A percentile compares a stretch with the other conserved stretches of the same genome.
Evolutionary conservation across 2,329 filamentous ascomycete species (phyloP).

Genomic region (Botrytis tulipae): DNA sequence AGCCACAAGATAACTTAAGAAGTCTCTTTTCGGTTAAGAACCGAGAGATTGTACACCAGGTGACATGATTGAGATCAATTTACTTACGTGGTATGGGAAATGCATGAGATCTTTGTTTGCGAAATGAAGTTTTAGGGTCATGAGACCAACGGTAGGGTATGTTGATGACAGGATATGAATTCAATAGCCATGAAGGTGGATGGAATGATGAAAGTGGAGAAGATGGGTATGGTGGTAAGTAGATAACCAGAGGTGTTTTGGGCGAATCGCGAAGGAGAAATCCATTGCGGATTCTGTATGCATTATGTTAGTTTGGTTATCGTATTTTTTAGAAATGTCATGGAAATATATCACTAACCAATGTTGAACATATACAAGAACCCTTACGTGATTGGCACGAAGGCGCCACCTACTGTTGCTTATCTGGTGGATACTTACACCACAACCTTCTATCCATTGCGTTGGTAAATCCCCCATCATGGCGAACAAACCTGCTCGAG

Average conservation of each 20-base stretch:
- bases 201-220: constrained; percentile 39
- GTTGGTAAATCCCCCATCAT: neutral
- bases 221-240: constrained; percentile 52
- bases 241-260: constrained; percentile 50
- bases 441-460: neutral
- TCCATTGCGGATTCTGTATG: constrained; percentile 33
- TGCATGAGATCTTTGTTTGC: neutral
- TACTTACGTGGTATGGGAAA: constrained; percentile 19
- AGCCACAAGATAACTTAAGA: neutral
- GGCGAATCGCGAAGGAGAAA: constrained; percentile 31
- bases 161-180: constrained; percentile 46
- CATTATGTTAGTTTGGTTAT: constrained; percentile 23
- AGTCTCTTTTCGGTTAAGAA: neutral
- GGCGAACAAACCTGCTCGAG: neutral
- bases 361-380: neutral
- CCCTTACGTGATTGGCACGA: neutral
- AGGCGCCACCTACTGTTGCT: neutral
- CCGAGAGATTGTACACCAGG: no score
- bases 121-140: constrained; percentile 21
- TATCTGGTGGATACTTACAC: neutral
- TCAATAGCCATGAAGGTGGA: constrained; percentile 41
- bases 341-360: constrained; percentile 12
- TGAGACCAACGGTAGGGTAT: constrained; percentile 60
- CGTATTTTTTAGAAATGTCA: neutral
- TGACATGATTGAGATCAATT: neutral